Evolutionary conservation across 2,329 filamentous ascomycete genomes (phyloP), one percentile per base, ranked within the genome.

Genomic region (Paecilomyces dactylethromorphus): DNA sequence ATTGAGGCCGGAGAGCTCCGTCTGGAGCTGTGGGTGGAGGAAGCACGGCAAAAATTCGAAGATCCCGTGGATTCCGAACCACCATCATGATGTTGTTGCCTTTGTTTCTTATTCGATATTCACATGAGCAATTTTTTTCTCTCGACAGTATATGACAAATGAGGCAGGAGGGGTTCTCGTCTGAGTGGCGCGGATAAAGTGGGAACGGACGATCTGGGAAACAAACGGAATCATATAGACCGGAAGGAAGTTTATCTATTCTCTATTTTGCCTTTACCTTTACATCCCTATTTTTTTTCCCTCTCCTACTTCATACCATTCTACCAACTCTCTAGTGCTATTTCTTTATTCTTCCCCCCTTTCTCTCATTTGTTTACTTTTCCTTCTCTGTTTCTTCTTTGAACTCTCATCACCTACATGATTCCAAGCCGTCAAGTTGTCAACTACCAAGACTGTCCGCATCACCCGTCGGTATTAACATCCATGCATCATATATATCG

Each of bases 11-110:
- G 86, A 3, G 84, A 87, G 59, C 83, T 90, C 69, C 76, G 82
- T 24, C 81, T 90, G 66, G 87, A 90, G 69, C 79, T 86, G 59
- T 90, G 86, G 87, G 81, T 89, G 58, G 87, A 90, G 72, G 85
- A 89, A 68, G 82, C 82, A 59, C 79, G 76, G 62, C 78, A 79
- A 57, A 86, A 86, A 68, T 78, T 79, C 58, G 66, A 68, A 32
- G 73, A 78, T 65, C 71, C 71, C 60, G 68, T 72, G 64, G 68
- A 73, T 52, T 70, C 73, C 56, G 72, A 74, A 61, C 67, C 73
- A 62, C 68, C 71, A 49, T 64, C 69, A 63, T 74, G 67, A 73
- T 56, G n/a, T 35, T 65, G 60, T 64, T 56, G 60, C 56, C 55
- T 64, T 59, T 61, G 57, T 65, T 57, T 58, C 62, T 62, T 61